Base-by-base conservation (phyloP, 495 filamentous ascomycete species). In the Podospora conica region DNA sequence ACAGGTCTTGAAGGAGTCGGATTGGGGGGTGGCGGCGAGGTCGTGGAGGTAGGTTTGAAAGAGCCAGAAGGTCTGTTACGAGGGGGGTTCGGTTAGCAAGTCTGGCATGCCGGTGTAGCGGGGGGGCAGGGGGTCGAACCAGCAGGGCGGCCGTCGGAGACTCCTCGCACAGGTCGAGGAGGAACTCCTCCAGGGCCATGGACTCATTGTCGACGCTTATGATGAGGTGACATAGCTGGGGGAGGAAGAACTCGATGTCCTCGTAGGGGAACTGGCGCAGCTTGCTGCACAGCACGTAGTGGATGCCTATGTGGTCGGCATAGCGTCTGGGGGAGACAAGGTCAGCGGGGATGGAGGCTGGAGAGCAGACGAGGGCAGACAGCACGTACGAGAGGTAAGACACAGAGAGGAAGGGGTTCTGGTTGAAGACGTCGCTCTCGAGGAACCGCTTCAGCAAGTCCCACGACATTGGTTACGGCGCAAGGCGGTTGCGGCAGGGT, bases 201-300 rank as follows among this genome's bases (percentile, higher is more conserved):
- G 89, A 91, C 79, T 92, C 90, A 78, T 91, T 91, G 77, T 91
- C 86, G 76, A 91, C 83, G 77, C 87, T 90, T 66, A 92, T 86
- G 69, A 90, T 82, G 64, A 92, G 84, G 78, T 92, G 90, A 76
- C 90, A 91, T 78, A 92, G 80, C 76, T 90, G 89, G 56, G 89
- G 89, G 21, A 92, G 83, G 78, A 91, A 91, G 84, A 92, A 92
- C 76, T 92, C 89, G 74, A 92, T 90, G 78, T 92, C 88, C 77
- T 90, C 87, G 78, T 91, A 91, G 68, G 85, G 85, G 76, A 92
- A 92, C 76, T 89, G 87, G 70, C 89, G 89, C 59, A 92, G 84
- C 81, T 92, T 92, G 68, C 83, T 86, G 81, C 90, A 91, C 48
- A 92, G 82, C 54, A 91, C 87, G 77, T 91, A 90, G 79, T 91